Evolutionary conservation across 1,284 basidiomycete genomes (phyloP).

Genomic region (Fomitopsis schrenkii): DNA sequence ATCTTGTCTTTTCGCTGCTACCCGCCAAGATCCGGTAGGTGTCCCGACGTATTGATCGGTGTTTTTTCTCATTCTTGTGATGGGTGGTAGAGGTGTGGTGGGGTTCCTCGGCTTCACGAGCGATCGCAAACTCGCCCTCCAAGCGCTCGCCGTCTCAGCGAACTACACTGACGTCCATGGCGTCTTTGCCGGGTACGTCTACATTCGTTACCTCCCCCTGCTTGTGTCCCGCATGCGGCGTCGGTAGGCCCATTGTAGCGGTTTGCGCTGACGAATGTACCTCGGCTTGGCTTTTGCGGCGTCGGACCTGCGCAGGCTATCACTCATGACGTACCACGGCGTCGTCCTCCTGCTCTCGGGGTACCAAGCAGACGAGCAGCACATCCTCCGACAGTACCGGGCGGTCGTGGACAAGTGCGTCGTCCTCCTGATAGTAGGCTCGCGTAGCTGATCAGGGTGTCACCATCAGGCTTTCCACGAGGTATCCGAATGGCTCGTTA

Average conservation of each 20-base stretch:
- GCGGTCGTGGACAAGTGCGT: conserved; percentile 57
- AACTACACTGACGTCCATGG: conserved; percentile 64
- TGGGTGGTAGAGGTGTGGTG: conserved; percentile 49
- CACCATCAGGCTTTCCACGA: conserved; percentile 40
- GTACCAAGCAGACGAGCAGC: conserved; percentile 68
- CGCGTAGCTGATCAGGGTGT: neutral
- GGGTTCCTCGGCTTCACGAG: conserved; percentile 73
- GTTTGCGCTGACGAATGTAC: neutral
- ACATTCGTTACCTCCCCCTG: neutral
- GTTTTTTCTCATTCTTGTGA: neutral
- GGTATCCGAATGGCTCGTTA: conserved; percentile 65
- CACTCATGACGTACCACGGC: conserved; percentile 75
- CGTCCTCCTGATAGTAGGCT: neutral
- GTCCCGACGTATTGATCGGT: neutral
- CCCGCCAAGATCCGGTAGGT: conserved; percentile 65
- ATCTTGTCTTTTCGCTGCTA: conserved; percentile 71
- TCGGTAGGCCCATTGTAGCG: neutral
- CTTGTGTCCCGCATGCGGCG: neutral
- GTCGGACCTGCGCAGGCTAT: conserved; percentile 39
- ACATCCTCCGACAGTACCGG: conserved; percentile 58
- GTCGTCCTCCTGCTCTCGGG: conserved; percentile 65
- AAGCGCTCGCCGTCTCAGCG: conserved; percentile 64
- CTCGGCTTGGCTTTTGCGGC: neutral
- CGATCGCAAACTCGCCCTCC: conserved; percentile 62
- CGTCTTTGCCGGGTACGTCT: conserved; percentile 63